Base-by-base conservation (phyloP, 2,329 filamentous ascomycete species). In the Orbilia brochopaga region DNA sequence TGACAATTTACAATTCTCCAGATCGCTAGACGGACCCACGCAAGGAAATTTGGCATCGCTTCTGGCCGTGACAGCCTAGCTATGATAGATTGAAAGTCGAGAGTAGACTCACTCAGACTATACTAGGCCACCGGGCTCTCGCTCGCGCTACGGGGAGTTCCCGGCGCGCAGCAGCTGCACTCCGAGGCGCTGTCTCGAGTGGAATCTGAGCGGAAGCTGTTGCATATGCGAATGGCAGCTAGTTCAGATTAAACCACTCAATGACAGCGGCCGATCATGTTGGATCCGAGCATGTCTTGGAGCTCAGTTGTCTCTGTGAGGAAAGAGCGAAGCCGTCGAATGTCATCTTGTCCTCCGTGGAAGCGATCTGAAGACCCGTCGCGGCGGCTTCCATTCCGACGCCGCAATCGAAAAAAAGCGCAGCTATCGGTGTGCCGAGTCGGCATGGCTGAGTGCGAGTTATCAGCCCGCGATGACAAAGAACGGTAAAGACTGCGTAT, bases 381-480 rank as follows among this genome's bases (percentile, higher is more conserved):
- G 27, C 27, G 4, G 4, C 27, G 27, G 27, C 27, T 32, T 32
- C 4, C 4, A 32, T 32, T 32, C 27, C 27, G 27, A 32, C 27
- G 27, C 4, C 27, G 27, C 27, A 32, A 8, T 32, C 27, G 8
- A 32, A 32, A 32, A 32, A 3, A 32, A 8, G 27, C 8, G 3
- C 27, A 32, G 4, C 8, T 32, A 32, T 32, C 27, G 27, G 3
- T 3, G 27, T 32, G 27, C 27, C 27, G 27, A 44, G 40, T 44
- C 40, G 17, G 40, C 40, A 44, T 44, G 40, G 27, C 27, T 32
- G 27, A n/a, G 27, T 32, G 27, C 27, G 8, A 32, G 4, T 32
- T 4, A 32, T 8, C 27, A 32, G 46, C 59, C 15, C 65, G 65
- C 65, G 57, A 69, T 62, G 23, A 48, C 32, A 58, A 30, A n/a